A percentile compares a stretch with the other conserved stretches of the same genome.
Evolutionary conservation across 1,284 basidiomycete genomes (phyloP).

Genomic region (Puccinia sorghi): DNA sequence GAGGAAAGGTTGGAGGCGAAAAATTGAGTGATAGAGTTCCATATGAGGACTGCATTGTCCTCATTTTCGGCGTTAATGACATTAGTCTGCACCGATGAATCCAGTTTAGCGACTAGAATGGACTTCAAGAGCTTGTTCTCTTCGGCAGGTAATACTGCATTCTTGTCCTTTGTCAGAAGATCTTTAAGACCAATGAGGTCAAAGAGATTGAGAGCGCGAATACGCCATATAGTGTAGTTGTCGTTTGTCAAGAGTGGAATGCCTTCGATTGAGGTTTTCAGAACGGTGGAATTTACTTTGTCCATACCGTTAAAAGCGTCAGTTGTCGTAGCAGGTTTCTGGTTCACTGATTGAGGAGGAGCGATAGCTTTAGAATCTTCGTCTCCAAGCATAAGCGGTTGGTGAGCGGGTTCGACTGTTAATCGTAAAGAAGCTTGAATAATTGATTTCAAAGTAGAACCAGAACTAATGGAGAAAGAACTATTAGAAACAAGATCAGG

Average conservation of each 20-base stretch:
- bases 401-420: background rate
- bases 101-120: background rate
- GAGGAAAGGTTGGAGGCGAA: background rate
- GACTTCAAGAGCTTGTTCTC: background rate
- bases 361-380: background rate
- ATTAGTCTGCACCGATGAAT: background rate
- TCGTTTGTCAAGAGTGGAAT: background rate
- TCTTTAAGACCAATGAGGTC: background rate
- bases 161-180: background rate
- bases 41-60: background rate
- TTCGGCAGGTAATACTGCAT: no score
- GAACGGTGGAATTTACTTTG: background rate
- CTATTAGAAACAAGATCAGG: background rate
- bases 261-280: background rate
- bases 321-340: background rate
- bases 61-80: background rate
- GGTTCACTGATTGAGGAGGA: background rate
- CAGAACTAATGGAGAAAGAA: background rate
- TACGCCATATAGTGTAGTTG: background rate
- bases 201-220: background rate
- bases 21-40: conserved; percentile 1
- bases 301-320: background rate
- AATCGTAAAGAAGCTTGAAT: background rate
- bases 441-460: background rate
- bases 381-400: background rate